A percentile compares a stretch with the other conserved stretches of the same genome.
These are phyloP conservation scores for Abrus precatorius DNA, from an alignment of 306 rosid genomes.

Conservation along the genomic window DNA sequence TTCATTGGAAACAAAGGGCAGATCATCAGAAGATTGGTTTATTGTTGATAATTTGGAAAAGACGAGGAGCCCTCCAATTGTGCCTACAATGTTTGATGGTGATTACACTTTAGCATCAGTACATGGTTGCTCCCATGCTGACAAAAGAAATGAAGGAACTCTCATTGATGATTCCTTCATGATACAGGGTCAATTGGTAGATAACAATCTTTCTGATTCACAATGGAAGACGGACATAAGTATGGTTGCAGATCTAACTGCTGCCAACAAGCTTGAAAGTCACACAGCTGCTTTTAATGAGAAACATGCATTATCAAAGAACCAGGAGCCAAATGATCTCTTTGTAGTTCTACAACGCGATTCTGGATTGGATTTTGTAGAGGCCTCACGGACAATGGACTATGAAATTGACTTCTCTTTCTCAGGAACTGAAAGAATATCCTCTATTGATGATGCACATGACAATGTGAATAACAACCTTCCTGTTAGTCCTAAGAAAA, in stretches of 20 bases:
- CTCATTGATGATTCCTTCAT: constrained; percentile 71
- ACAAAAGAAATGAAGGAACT: constrained; percentile 48
- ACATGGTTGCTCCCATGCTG: constrained; percentile 31
- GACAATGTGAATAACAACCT: constrained; percentile 49
- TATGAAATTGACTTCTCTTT: constrained; percentile 61
- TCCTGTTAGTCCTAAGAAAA: constrained; percentile 50
- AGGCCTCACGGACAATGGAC: constrained; percentile 58
- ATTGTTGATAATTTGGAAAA: constrained; percentile 55
- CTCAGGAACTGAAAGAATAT: constrained; percentile 53
- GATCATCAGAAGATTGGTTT: constrained; percentile 64
- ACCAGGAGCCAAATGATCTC: constrained; percentile 63
- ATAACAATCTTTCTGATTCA: constrained; percentile 48
- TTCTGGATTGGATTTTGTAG: constrained; percentile 51
- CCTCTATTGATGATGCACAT: constrained; percentile 52
- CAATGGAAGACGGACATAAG: constrained; percentile 63
- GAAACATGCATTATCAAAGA: constrained; percentile 48
- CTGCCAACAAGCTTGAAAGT: constrained; percentile 50
- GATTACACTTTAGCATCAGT: constrained; percentile 47
- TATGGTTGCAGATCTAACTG: constrained; percentile 57
- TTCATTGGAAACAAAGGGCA: constrained; percentile 52
- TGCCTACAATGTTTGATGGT: constrained; percentile 51
- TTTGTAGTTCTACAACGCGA: constrained; percentile 63
- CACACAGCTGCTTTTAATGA: constrained; percentile 39
- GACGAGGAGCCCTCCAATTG: constrained; percentile 41
- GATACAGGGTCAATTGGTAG: constrained; percentile 60